Percentiles rank a stretch among this genome's conserved stretches.
Conservation (phyloP, 108 stramenopile species). For the Cyclostephanos tholiformis region DNA sequence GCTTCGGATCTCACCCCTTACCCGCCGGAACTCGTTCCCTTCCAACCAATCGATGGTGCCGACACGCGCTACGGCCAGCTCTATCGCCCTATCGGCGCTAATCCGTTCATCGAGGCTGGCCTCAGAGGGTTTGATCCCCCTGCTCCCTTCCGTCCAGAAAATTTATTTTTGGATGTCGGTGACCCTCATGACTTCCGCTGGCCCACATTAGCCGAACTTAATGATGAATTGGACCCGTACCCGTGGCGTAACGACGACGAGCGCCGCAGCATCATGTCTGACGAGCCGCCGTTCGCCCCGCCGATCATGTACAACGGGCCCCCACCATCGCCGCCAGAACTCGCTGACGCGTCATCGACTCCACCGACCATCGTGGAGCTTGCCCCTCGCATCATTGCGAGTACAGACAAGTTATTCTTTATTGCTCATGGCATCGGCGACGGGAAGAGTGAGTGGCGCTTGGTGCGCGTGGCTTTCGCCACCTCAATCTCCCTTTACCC, state of each 20-base stretch:
- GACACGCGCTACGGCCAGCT: too few species aligned
- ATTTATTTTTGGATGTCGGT: too few species aligned
- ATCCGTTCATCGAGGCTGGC: neutral
- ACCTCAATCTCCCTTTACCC: too few species aligned
- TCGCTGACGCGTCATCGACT: neutral
- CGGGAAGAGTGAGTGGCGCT: too few species aligned
- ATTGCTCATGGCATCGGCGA: neutral
- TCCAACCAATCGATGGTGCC: neutral
- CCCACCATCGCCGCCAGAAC: neutral
- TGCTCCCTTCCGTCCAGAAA: too few species aligned
- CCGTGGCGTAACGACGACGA: neutral
- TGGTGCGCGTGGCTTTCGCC: too few species aligned
- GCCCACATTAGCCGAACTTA: neutral
- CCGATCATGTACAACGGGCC: neutral
- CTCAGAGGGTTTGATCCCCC: neutral
- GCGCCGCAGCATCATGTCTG: neutral
- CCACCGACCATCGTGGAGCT: neutral
- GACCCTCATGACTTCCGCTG: too few species aligned
- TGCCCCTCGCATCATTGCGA: neutral
- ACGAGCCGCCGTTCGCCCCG: too few species aligned
- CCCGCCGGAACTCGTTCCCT: too few species aligned
- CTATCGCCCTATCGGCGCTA: neutral
- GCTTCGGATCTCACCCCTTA: too few species aligned
- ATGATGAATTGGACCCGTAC: neutral
- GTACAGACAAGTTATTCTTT: neutral